Base-by-base conservation (phyloP, 2,329 filamentous ascomycete species). In the Aspergillus pseudonomiae region DNA sequence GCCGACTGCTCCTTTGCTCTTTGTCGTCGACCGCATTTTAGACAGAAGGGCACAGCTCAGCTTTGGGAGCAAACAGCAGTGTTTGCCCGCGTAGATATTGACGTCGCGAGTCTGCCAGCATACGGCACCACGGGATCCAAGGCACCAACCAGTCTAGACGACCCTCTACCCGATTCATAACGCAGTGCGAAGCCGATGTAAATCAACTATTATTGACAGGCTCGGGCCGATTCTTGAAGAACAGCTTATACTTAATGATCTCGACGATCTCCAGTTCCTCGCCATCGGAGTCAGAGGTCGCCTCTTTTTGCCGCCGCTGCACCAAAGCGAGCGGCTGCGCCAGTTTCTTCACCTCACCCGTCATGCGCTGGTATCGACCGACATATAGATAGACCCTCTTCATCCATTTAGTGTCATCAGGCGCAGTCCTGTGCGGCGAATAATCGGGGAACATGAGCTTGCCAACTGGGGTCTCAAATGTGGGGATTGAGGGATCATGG, bases 331-430 rank as follows among this genome's bases (percentile, higher is more conserved):
- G 75, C 3, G 94, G 89, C 73, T 87, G 91, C 6, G 86, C 85
- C 57, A 98, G 80, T 79, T 93, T 96, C 83, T 93, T 96, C 56
- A 96, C 89, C 77, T 98, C 93, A 4, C 95, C 95, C 1, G 89
- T 91, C 74, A 98, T 85, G 64, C 94, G 86, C 80, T 98, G 95
- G 75, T 97, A 91, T 73, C 90, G 87, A 6, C 94, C 95, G 5
- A 98, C 86, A 74, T 94, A 97, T 56, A 98, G 81, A 74, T 96
- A 92, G 32, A 94, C 93, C 41, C 88, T 85, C 79, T 93, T 96
- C 91, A 94, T 96, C 94, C 94, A 97, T 11, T 85, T 86, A 0
- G 87, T 89, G 70, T 87, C 85, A 19, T 81, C 82, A 0, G 75
- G 59, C 46, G 77, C 78, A 0, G 75, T 61, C 54, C 77, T 79